Evolutionary conservation across 768 basidiomycete species (phyloP).

Genomic region (Termitomyces eurrhizus): DNA sequence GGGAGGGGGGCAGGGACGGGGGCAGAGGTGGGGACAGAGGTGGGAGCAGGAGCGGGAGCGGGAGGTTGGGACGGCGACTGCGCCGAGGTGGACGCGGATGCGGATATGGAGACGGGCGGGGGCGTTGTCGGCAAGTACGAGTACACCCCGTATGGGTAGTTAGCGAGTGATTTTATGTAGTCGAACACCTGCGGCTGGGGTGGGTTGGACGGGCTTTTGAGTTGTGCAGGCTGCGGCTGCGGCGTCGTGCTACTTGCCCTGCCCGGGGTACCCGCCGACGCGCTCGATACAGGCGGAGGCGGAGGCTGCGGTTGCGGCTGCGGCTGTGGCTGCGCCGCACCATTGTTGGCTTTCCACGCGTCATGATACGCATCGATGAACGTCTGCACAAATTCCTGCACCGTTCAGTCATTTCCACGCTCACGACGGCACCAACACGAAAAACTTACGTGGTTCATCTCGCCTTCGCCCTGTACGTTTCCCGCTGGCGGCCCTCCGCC

Average conservation of each 20-base stretch:
- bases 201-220: constrained; percentile 18
- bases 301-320: too few species aligned
- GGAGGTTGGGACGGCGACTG: background rate
- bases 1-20: background rate
- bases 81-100: background rate
- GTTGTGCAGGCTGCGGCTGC: constrained; percentile 4
- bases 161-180: constrained; percentile 11
- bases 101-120: background rate
- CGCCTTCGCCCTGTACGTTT: background rate
- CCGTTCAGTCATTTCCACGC: constrained; percentile 1
- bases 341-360: constrained; percentile 61
- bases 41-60: background rate
- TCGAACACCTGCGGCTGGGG: constrained; percentile 22
- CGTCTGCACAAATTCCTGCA: constrained; percentile 28
- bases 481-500: background rate
- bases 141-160: constrained; percentile 14
- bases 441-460: constrained; percentile 6
- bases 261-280: constrained; percentile 1
- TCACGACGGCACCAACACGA: too few species aligned
- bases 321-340: constrained; percentile 10
- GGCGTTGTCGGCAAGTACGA: constrained; percentile 13
- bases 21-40: background rate
- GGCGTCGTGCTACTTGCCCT: background rate
- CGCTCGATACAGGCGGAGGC: constrained; percentile 24
- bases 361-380: constrained; percentile 51